These are phyloP conservation scores for Chrysoporthe cubensis DNA, from an alignment of 2,329 filamentous ascomycete genomes.

Conservation along the genomic window DNA sequence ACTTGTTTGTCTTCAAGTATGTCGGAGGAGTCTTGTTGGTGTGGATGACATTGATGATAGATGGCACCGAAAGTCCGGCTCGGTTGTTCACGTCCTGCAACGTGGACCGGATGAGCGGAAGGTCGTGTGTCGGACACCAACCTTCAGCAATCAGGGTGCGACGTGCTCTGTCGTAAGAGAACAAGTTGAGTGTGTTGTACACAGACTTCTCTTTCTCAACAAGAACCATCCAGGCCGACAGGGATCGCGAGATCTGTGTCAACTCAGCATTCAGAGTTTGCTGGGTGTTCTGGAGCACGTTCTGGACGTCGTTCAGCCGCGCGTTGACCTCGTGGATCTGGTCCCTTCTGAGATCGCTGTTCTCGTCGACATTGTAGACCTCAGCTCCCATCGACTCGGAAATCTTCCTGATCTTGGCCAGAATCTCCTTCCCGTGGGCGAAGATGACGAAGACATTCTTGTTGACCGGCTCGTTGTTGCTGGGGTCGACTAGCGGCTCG, in stretches of 20 bases:
- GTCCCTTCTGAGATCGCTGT: slow-evolving; percentile 90
- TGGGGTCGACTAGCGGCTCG: slow-evolving; percentile 87
- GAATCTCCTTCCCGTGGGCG: slow-evolving; percentile 95
- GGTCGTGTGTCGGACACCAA: slow-evolving; percentile 92
- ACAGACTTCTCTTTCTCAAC: slow-evolving; percentile 98
- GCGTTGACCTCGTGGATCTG: slow-evolving; percentile 98
- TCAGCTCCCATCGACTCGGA: slow-evolving; percentile 96
- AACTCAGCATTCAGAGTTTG: slow-evolving; percentile 91
- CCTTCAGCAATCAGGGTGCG: slow-evolving; percentile 97
- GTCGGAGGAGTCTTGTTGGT: slow-evolving; percentile 98
- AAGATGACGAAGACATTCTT: slow-evolving; percentile 99
- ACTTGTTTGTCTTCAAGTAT: slow-evolving; percentile 97
- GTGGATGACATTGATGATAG: slow-evolving; percentile 96
- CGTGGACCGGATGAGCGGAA: slow-evolving; percentile 87
- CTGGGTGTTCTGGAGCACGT: slow-evolving; percentile 93
- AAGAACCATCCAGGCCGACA: slow-evolving; percentile 96
- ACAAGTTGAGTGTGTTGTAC: slow-evolving; percentile 92
- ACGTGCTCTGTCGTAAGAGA: slow-evolving; percentile 93
- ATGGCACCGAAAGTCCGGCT: slow-evolving; percentile 93
- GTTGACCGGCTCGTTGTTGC: slow-evolving; percentile 86
- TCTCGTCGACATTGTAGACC: slow-evolving; percentile 96
- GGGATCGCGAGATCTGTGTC: slow-evolving; percentile 86
- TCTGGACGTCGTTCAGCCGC: slow-evolving; percentile 86
- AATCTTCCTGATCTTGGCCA: slow-evolving; percentile 98
- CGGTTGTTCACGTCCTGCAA: slow-evolving; percentile 96